Percentiles rank a stretch among this genome's conserved stretches.
Evolutionary conservation across 169 alveolate species (phyloP).

Genomic region (Eimeria mitis): DNA sequence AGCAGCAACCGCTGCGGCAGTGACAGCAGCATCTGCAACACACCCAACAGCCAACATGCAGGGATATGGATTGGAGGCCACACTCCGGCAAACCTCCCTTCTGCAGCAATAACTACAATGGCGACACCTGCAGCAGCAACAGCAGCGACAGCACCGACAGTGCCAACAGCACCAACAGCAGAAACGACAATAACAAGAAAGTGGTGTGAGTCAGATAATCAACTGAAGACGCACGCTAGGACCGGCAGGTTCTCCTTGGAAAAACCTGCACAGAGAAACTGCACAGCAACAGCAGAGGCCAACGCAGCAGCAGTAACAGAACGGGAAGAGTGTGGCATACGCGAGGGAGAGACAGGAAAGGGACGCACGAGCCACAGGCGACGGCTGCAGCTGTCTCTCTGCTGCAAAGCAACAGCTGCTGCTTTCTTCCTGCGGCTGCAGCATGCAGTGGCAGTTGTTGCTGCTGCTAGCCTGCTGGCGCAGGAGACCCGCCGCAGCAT

Average conservation of each 20-base stretch:
- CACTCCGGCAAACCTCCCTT: background rate
- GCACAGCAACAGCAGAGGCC: background rate
- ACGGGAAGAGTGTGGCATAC: background rate
- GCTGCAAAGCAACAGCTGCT: conserved; percentile 33
- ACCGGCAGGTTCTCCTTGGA: background rate
- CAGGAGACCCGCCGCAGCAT: conserved; percentile 44
- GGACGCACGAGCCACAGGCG: background rate
- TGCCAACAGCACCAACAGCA: conserved; percentile 21
- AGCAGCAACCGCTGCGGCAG: conserved; percentile 27
- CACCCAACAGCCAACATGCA: conserved; percentile 4
- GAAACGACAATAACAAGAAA: background rate
- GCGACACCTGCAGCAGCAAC: conserved; percentile 17
- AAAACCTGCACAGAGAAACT: background rate
- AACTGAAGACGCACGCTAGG: background rate
- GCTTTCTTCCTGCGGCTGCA: background rate
- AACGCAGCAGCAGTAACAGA: background rate
- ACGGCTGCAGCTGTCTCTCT: conserved; percentile 2
- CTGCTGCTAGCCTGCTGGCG: conserved; percentile 45
- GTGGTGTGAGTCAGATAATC: background rate
- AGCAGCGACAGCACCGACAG: conserved; percentile 1
- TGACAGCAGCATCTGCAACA: conserved; percentile 31
- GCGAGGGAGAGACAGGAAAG: background rate
- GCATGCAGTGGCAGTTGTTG: conserved; percentile 16
- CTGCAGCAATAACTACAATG: conserved; percentile 7
- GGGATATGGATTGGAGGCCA: background rate